Evolutionary conservation across 2,329 filamentous ascomycete species (phyloP), one percentile per base, ranked within the genome.

Genomic region (Paecilomyces niveus): DNA sequence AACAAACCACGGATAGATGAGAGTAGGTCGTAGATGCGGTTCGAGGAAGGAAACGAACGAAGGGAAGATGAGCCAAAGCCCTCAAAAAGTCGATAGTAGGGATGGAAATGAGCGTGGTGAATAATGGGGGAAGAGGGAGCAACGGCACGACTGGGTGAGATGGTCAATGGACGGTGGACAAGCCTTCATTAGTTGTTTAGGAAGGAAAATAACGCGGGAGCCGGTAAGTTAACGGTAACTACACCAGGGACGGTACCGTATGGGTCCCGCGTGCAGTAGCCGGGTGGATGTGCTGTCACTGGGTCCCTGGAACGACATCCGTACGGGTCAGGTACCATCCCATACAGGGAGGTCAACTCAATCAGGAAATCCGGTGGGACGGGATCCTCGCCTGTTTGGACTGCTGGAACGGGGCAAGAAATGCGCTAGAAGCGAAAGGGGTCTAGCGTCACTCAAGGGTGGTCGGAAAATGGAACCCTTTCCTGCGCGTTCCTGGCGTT

Each of bases 91-190:
- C 26, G 49, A 18, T 22, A 45, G 54, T 26, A 9, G 49, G 39
- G 45, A 33, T 29, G 32, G 29, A 56, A 53, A 35, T 29, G 55
- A 57, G 58, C 55, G 53, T 54, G 53, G 26, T 52, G 50, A 52
- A 24, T 24, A 15, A 21, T 18, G 50, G 50, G 18, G 21, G 21
- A 22, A 29, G 22, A 29, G 26, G 50, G 50, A 52, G 50, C 21
- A 21, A 52, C 50, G 50, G 50, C 50, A 45, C 35, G 50, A 18
- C 21, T 15, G 50, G 50, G 21, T 26, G 50, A 29, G 50, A 26
- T 45, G 35, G 5, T 15, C 18, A 18, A 45, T 18, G 35, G 35
- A 18, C 35, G 13, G 21, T 29, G 50, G 50, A 29, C 50, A 26
- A 45, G 35, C 35, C 35, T 45, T n/a, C 13, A n/a, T 45, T 45